Evolutionary conservation across 306 rosid genomes (phyloP).

Genomic region (Luffa aegyptiaca): DNA sequence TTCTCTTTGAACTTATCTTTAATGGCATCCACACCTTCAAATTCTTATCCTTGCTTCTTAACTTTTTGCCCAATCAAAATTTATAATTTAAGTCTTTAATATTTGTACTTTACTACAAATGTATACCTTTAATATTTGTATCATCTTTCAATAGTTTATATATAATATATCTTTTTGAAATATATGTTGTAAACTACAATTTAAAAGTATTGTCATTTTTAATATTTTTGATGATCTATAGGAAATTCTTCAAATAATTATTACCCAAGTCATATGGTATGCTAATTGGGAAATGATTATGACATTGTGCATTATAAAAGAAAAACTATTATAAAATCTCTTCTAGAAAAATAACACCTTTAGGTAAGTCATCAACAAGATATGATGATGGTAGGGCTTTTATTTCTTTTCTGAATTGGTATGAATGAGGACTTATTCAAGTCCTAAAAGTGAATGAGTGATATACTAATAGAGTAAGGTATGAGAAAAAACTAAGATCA

Average conservation of each 20-base stretch:
- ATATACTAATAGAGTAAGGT: background rate
- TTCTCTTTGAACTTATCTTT: background rate
- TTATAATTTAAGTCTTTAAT: background rate
- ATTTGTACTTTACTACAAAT: too few species aligned
- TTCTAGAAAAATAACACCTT: background rate
- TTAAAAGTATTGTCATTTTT: too few species aligned
- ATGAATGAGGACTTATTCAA: background rate
- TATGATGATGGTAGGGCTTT: background rate
- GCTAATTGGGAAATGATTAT: background rate
- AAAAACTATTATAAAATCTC: background rate
- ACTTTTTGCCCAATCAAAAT: background rate
- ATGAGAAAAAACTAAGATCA: background rate
- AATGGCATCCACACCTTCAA: background rate
- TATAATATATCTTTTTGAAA: too few species aligned
- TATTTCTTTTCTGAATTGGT: background rate
- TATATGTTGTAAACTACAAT: too few species aligned
- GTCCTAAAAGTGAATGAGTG: background rate
- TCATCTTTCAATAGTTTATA: too few species aligned
- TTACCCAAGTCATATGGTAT: background rate
- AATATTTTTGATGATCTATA: too few species aligned
- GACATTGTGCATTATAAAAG: background rate
- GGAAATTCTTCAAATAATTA: too few species aligned
- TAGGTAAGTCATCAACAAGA: too few species aligned
- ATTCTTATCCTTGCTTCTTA: background rate
- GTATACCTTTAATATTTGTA: too few species aligned